Percentiles rank a stretch among this genome's conserved stretches.
Evolutionary conservation across 371 early-diverging fungal genomes (phyloP).

Genomic region (Saksenaea oblongispora): DNA sequence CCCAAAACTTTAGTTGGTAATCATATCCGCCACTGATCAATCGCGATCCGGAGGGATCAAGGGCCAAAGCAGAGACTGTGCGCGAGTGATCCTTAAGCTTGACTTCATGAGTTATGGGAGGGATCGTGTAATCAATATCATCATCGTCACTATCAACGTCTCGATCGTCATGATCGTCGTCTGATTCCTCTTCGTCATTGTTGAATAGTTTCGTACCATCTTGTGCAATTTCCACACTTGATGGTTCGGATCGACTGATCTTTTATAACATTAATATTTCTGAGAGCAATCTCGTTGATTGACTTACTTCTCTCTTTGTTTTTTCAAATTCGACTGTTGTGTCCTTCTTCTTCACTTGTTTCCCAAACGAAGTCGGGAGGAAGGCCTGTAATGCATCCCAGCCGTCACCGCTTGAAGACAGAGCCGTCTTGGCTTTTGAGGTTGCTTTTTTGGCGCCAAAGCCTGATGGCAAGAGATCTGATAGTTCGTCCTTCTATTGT

Average conservation of each 20-base stretch:
- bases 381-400: conserved; percentile 54
- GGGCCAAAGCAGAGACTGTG: conserved; percentile 77
- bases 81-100: conserved; percentile 67
- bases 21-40: conserved; percentile 84
- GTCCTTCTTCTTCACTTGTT: conserved; percentile 43
- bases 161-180: conserved; percentile 28
- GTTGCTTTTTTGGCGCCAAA: conserved; percentile 42
- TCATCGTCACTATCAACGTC: conserved; percentile 29
- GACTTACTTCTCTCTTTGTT: conserved; percentile 44
- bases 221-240: conserved; percentile 1
- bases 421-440: conserved; percentile 13
- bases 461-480: conserved; percentile 52
- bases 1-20: conserved; percentile 86
- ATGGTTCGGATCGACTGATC: neutral
- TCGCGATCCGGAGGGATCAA: conserved; percentile 85
- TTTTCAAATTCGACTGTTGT: conserved; percentile 36
- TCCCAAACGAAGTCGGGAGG: conserved; percentile 66
- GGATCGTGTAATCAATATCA: conserved; percentile 25
- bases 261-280: neutral
- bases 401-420: conserved; percentile 22
- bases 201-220: conserved; percentile 7
- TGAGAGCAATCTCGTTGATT: neutral
- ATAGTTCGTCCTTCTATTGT: conserved; percentile 51
- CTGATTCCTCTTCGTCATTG: conserved; percentile 26
- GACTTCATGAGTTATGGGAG: conserved; percentile 73